Evolutionary conservation across 768 basidiomycete genomes (phyloP).

Genomic region (Candolleomyces eurysporus): DNA sequence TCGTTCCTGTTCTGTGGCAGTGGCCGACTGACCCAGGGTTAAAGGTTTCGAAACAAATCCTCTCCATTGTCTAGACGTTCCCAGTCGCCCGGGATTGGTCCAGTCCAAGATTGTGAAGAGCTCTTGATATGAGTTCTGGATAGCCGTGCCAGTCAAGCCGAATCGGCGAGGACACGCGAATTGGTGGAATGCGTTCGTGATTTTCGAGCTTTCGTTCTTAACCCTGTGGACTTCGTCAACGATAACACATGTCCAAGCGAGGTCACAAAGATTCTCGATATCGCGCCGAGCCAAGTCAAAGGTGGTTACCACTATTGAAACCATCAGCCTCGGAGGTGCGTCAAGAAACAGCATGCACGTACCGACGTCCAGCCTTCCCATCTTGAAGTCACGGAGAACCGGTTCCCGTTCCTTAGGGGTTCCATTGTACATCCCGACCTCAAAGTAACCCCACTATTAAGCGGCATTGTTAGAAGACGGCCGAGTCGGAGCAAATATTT

Average conservation of each 20-base stretch:
- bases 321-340: neutral
- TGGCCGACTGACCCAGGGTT: constrained; percentile 62
- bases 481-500: neutral
- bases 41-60: constrained; percentile 67
- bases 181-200: constrained; percentile 66
- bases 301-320: constrained; percentile 67
- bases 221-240: constrained; percentile 91
- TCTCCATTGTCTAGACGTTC: constrained; percentile 75
- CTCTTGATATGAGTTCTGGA: constrained; percentile 88
- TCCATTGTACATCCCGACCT: constrained; percentile 72
- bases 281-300: constrained; percentile 73
- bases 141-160: constrained; percentile 79
- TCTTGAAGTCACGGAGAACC: constrained; percentile 67
- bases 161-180: constrained; percentile 71
- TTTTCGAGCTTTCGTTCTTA: constrained; percentile 73
- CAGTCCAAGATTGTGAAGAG: constrained; percentile 92
- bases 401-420: constrained; percentile 47
- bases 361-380: constrained; percentile 86
- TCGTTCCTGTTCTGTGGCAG: constrained; percentile 61
- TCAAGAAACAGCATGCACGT: constrained; percentile 26
- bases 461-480: constrained; percentile 2
- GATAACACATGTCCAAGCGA: constrained; percentile 71
- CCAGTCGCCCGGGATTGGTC: constrained; percentile 81
- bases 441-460: constrained; percentile 90
- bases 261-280: constrained; percentile 64